phyloP scores from a whole-genome alignment of 176 grass and related monocot genomes.

The Dendrocalamus sinicus region DNA sequence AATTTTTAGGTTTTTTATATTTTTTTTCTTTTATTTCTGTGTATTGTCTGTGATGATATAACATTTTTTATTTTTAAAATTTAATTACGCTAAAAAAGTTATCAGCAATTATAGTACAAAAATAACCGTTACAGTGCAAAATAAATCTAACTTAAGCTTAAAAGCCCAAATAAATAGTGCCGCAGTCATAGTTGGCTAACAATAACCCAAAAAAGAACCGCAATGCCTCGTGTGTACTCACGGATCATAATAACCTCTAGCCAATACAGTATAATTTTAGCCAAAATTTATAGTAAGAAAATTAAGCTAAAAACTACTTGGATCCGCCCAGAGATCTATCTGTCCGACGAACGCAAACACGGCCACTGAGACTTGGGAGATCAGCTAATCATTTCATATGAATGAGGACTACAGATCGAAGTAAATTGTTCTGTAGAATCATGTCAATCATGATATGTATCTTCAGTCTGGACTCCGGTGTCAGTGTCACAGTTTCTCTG shows the following conservation, averaged over 20 bases:
- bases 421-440: background rate
- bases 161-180: too few relatives aligned
- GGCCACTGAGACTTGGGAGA: background rate
- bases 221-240: background rate
- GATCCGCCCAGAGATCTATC: background rate
- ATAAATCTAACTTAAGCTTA: too few relatives aligned
- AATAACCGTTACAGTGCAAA: too few relatives aligned
- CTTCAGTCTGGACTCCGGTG: background rate
- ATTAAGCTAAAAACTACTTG: too few relatives aligned
- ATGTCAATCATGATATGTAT: background rate
- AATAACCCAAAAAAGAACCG: background rate
- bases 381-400: slow-evolving; percentile 7
- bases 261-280: too few relatives aligned
- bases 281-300: too few relatives aligned
- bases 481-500: background rate
- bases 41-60: too few relatives aligned
- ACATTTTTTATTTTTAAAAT: too few relatives aligned
- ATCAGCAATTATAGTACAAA: too few relatives aligned
- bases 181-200: background rate
- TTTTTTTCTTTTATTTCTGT: too few relatives aligned
- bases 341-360: background rate
- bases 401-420: background rate
- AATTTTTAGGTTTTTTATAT: too few relatives aligned
- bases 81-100: too few relatives aligned
- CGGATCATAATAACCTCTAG: background rate